phyloP scores from a whole-genome alignment of 148 eudicot genomes.

The Drosera capensis region DNA sequence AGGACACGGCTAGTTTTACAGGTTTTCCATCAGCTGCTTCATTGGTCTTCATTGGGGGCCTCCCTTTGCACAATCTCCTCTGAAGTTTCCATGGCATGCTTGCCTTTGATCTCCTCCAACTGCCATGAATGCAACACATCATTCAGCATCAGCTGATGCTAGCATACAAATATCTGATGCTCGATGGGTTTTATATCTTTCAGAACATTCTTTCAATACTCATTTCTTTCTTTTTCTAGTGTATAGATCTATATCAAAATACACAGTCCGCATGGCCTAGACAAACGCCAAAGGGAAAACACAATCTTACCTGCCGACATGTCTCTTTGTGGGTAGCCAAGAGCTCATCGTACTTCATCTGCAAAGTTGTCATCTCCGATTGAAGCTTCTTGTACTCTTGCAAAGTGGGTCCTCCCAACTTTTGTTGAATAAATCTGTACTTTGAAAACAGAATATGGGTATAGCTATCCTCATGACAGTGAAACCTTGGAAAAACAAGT shows the following conservation, averaged over 20 bases:
- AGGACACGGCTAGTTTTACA: no score
- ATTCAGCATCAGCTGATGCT: background rate
- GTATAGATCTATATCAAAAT: background rate
- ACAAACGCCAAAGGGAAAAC: background rate
- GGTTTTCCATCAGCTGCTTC: conserved; percentile 3
- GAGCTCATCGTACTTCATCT: conserved; percentile 50
- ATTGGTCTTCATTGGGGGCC: conserved; percentile 2
- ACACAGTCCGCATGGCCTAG: no score
- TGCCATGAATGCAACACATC: conserved; percentile 2
- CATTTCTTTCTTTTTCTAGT: background rate
- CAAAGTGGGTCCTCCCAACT: conserved; percentile 69
- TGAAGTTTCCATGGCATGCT: conserved; percentile 1
- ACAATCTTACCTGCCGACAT: conserved; percentile 44
- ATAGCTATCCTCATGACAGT: background rate
- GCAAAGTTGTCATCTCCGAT: conserved; percentile 55
- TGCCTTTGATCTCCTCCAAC: conserved; percentile 13
- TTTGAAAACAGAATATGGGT: background rate
- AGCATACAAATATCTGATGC: background rate
- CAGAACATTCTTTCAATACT: background rate
- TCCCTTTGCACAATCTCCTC: conserved; percentile 10
- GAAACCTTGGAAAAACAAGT: no score
- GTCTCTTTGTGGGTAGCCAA: conserved; percentile 50
- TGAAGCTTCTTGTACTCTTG: conserved; percentile 72
- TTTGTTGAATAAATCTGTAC: conserved; percentile 75
- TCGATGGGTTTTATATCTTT: background rate